Conservation (phyloP, 176 grass and related monocot species). For the Calamus simplicifolius region DNA sequence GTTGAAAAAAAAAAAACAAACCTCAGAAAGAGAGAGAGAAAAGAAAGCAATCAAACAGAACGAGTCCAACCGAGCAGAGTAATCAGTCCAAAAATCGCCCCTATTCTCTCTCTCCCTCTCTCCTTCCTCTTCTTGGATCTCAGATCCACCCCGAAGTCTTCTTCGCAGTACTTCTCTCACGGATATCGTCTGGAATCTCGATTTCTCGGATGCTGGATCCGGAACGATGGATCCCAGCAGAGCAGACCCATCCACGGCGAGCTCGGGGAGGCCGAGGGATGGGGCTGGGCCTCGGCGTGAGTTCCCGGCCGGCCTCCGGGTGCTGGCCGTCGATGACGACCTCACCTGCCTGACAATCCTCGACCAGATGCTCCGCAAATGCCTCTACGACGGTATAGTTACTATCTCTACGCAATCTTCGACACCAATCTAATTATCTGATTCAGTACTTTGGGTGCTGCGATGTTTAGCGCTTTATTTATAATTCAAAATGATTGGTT, state of each 20-base stretch:
- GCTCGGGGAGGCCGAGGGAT: neutral
- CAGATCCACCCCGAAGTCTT: no score
- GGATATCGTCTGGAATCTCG: no score
- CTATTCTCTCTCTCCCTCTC: no score
- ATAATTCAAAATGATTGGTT: no score
- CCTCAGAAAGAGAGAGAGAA: neutral
- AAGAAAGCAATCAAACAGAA: conserved; percentile 7
- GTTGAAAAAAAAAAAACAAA: no score
- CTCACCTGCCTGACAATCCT: neutral
- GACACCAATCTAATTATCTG: neutral
- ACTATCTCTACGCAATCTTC: neutral
- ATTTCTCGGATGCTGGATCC: no score
- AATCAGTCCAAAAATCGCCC: neutral
- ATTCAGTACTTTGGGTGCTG: no score
- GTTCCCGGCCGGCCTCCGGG: neutral
- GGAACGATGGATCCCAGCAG: no score
- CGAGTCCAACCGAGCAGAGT: conserved; percentile 1
- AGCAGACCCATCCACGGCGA: neutral
- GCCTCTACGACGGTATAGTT: conserved; percentile 1
- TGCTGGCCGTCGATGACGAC: conserved; percentile 14
- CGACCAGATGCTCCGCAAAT: conserved; percentile 10
- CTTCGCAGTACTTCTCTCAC: no score
- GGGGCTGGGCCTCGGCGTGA: neutral
- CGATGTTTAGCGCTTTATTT: neutral
- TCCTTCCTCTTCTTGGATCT: no score